Conservation (phyloP, 805 yeast species). For the Lachancea mirantina region DNA sequence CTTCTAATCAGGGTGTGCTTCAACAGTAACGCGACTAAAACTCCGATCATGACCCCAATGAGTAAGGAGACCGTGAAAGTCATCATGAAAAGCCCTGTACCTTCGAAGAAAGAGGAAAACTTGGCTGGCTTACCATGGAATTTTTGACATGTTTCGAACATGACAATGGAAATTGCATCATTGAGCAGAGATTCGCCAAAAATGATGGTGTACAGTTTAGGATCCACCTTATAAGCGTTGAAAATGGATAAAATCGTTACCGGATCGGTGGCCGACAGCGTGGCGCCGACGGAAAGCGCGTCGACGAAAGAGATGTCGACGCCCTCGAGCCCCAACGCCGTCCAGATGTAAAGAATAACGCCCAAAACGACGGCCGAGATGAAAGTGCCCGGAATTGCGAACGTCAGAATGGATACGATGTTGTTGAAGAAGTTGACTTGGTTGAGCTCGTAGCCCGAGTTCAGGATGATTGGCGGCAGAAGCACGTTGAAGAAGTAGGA, state of each 20-base stretch:
- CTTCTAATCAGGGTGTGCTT: conserved; percentile 91
- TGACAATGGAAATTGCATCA: conserved; percentile 97
- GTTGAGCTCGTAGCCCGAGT: conserved; percentile 93
- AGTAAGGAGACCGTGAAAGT: conserved; percentile 86
- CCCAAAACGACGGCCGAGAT: conserved; percentile 88
- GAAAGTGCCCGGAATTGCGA: conserved; percentile 97
- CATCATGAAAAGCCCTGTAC: conserved; percentile 87
- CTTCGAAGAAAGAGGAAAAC: conserved; percentile 77
- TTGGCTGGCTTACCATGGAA: conserved; percentile 81
- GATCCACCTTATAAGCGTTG: conserved; percentile 96
- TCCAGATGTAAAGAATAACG: conserved; percentile 80
- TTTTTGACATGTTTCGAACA: conserved; percentile 97
- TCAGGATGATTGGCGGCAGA: conserved; percentile 91
- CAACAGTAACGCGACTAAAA: conserved; percentile 78
- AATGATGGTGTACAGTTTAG: conserved; percentile 91
- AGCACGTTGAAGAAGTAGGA: conserved; percentile 89
- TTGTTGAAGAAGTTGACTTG: conserved; percentile 93
- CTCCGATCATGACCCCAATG: conserved; percentile 84
- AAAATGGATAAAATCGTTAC: conserved; percentile 93
- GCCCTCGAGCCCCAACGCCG: conserved; percentile 84
- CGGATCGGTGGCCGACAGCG: conserved; percentile 96
- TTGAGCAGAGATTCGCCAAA: conserved; percentile 93
- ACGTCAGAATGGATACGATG: conserved; percentile 80
- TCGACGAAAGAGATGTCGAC: conserved; percentile 89
- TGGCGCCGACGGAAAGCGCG: conserved; percentile 95